phyloP scores from a whole-genome alignment of 495 filamentous ascomycete genomes.

The Thermochaetoides thermophila region DNA sequence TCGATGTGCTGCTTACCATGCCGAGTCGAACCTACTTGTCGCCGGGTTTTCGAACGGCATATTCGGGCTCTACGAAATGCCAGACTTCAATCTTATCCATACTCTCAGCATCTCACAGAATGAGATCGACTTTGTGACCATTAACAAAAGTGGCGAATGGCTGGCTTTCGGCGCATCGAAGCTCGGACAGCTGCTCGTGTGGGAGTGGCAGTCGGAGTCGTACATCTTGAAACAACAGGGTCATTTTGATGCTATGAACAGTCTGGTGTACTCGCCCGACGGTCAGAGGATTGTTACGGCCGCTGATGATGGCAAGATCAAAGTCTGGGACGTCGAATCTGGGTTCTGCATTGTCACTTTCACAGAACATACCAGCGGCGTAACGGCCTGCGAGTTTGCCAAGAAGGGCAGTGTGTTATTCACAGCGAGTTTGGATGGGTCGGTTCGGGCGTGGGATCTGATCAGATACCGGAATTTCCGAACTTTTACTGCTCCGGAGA shows the following conservation, averaged over 20 bases:
- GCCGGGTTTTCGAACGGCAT: conserved; percentile 89
- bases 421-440: conserved; percentile 85
- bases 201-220: conserved; percentile 99
- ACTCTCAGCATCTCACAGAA: conserved; percentile 84
- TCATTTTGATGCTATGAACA: conserved; percentile 92
- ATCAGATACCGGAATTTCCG: conserved; percentile 93
- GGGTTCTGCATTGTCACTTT: conserved; percentile 98
- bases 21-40: conserved; percentile 73
- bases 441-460: conserved; percentile 88
- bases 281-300: conserved; percentile 84
- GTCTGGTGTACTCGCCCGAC: conserved; percentile 83
- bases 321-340: conserved; percentile 92
- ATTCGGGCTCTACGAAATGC: conserved; percentile 87
- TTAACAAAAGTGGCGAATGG: conserved; percentile 93
- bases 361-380: conserved; percentile 86
- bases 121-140: conserved; percentile 82
- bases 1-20: conserved; percentile 75
- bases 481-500: conserved; percentile 84
- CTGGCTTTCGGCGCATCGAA: conserved; percentile 95
- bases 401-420: conserved; percentile 91
- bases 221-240: conserved; percentile 97
- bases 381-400: conserved; percentile 90
- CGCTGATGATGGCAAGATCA: conserved; percentile 93
- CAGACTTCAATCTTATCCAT: conserved; percentile 93
- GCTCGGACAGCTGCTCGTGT: conserved; percentile 84